These are phyloP conservation scores for Cornus florida DNA, from an alignment of 148 eudicot genomes.

Conservation along the genomic window DNA sequence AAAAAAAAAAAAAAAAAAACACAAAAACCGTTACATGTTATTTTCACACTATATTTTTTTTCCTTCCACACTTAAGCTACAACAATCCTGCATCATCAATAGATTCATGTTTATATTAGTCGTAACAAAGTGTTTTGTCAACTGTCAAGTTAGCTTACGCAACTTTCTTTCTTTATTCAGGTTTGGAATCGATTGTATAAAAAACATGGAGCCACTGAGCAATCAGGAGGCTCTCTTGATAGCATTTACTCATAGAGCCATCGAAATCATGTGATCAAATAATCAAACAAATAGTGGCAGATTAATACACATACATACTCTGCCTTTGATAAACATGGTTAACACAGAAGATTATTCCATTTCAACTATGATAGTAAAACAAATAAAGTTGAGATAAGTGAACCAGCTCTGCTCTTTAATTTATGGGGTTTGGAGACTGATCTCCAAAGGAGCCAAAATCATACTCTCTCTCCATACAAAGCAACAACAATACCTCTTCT, in stretches of 20 bases:
- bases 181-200: no score
- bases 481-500: slow-evolving; percentile 19
- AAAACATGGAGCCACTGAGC: no score
- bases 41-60: neutral
- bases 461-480: slow-evolving; percentile 49
- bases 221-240: no score
- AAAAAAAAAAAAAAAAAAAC: no score
- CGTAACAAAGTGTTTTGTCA: no score
- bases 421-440: neutral
- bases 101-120: no score
- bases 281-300: neutral
- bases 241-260: no score
- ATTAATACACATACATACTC: neutral
- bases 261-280: no score
- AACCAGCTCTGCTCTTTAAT: slow-evolving; percentile 5
- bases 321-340: neutral
- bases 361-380: slow-evolving; percentile 5
- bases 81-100: neutral
- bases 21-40: neutral
- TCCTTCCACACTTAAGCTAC: neutral
- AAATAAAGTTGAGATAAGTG: neutral
- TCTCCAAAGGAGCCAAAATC: slow-evolving; percentile 25
- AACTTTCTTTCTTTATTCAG: no score
- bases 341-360: neutral
- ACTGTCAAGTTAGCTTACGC: no score